Evolutionary conservation across 495 filamentous ascomycete species (phyloP), one percentile per base, ranked within the genome.

Genomic region (Podospora didyma): DNA sequence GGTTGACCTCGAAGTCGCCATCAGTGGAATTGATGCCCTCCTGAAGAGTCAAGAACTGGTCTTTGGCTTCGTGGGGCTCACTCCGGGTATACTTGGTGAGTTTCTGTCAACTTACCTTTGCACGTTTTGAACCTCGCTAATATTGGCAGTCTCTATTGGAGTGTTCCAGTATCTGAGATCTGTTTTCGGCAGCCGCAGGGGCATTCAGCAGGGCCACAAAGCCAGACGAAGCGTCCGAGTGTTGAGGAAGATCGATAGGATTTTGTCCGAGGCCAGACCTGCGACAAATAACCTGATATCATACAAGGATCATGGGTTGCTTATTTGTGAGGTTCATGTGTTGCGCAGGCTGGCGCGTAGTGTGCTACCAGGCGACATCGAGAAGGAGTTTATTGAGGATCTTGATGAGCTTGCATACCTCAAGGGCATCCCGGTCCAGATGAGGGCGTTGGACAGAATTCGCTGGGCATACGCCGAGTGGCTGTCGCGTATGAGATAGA

Each of bases 1-100:
- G 75, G 94, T 98, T 24, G 94, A 98, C 62, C 87, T 97, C 9
- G 94, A 98, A 70, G 86, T 98, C 54, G 94, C 94, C 16, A 89
- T 97, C 68, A 88, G 89, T 53, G 94, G 94, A 14, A 97, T 98
- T 53, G 91, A 98, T 71, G 75, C 90, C 23, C 77, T 98, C 20
- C 76, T 98, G 12, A 96, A 93, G 74, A 96, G 90, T 62, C 94
- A 98, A 65, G 93, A 98, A 66, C 84, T 98, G 48, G 89, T 98
- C 26, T 98, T 98, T 74, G 94, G 91, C 66, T 96, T 98, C 65
- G 83, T 98, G 46, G 92, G 92, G 9, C 72, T 98, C 39, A 96
- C 94, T 0, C 94, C 94, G 11, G 91, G 94, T 2, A 78, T 96
- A 14, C 72, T 98, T 46, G 68, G 68, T 69, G 31, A 46, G 66